Evolutionary conservation across 345 rosid species (phyloP).

Genomic region (Excoecaria cochinchinensis): DNA sequence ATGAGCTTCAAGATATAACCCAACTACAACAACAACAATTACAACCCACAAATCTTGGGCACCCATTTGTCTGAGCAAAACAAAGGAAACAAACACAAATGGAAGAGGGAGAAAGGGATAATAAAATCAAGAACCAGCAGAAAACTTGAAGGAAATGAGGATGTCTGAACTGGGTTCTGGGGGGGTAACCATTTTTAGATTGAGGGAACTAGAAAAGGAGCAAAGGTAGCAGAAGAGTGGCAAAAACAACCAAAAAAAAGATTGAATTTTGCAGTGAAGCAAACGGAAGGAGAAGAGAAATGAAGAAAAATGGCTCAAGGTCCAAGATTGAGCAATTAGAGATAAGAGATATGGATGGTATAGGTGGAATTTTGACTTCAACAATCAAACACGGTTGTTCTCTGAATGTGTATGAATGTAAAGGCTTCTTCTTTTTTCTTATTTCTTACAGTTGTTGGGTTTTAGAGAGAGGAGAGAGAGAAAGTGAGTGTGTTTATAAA

Average conservation of each 20-base stretch:
- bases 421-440: too few relatives aligned
- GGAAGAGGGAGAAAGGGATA: neutral
- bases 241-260: too few relatives aligned
- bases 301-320: neutral
- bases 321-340: neutral
- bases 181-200: conserved; percentile 8
- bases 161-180: neutral
- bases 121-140: conserved; percentile 13
- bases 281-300: neutral
- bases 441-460: too few relatives aligned
- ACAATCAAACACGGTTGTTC: conserved; percentile 2
- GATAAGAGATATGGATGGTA: conserved; percentile 14
- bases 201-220: conserved; percentile 1
- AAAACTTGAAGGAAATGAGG: conserved; percentile 13
- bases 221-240: neutral
- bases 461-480: too few relatives aligned
- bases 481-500: too few relatives aligned
- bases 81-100: neutral
- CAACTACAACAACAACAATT: conserved; percentile 32
- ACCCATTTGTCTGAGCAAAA: conserved; percentile 43
- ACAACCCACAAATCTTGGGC: conserved; percentile 34
- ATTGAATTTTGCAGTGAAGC: neutral
- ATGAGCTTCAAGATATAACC: conserved; percentile 32
- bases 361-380: conserved; percentile 38
- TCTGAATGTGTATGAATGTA: too few relatives aligned